These are phyloP conservation scores for Knoxia roxburghii DNA, from an alignment of 257 asterid species.

Conservation along the genomic window DNA sequence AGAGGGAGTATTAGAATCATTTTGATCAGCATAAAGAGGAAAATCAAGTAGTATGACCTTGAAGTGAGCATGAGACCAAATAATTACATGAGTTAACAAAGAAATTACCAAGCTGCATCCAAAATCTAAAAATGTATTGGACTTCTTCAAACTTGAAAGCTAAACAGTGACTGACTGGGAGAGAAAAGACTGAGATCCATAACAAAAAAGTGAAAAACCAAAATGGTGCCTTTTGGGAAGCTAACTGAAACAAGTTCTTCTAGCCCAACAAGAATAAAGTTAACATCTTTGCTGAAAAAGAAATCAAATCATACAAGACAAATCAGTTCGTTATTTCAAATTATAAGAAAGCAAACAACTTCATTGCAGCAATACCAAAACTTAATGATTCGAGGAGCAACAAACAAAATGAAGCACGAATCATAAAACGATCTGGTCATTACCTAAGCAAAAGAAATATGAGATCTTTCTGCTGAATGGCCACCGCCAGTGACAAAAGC, in stretches of 20 bases:
- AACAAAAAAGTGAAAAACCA: not conserved
- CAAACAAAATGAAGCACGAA: not conserved
- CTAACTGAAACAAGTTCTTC: not conserved
- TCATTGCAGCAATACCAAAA: not conserved
- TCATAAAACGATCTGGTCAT: not conserved
- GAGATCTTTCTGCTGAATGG: not conserved
- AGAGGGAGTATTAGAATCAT: no score
- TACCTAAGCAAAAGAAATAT: slow-evolving; percentile 3
- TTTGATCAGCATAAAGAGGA: no score
- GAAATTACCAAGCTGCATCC: not conserved
- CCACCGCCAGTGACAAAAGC: not conserved
- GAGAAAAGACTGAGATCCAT: slow-evolving; percentile 1
- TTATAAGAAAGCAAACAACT: not conserved
- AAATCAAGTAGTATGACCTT: no score
- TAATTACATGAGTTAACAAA: not conserved
- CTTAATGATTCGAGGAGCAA: not conserved
- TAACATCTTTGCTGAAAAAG: not conserved
- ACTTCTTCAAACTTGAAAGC: not conserved
- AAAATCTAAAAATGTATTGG: not conserved
- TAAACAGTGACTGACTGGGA: not conserved
- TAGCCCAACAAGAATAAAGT: not conserved
- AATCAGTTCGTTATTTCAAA: not conserved
- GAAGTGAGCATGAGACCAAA: no score
- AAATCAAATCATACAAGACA: not conserved
- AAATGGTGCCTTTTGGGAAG: slow-evolving; percentile 3